These are phyloP conservation scores for Schizochytrium sp. DNA, from an alignment of 108 stramenopile species.

Conservation along the genomic window DNA sequence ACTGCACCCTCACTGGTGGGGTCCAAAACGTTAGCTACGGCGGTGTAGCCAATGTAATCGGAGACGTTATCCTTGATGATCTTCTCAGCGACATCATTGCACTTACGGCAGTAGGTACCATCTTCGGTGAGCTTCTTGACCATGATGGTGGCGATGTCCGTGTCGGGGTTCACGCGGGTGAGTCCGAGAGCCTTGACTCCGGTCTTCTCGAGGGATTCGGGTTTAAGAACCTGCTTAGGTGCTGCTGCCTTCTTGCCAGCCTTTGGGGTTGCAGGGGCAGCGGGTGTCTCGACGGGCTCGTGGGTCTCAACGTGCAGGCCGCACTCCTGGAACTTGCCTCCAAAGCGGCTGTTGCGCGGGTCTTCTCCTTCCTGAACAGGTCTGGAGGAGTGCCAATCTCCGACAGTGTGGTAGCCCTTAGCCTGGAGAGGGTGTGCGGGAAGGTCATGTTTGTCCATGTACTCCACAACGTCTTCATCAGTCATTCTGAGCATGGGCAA, in stretches of 20 bases:
- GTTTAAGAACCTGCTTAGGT: not conserved
- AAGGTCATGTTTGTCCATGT: slow-evolving; percentile 44
- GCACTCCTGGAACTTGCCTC: slow-evolving; percentile 61
- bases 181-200: slow-evolving; percentile 51
- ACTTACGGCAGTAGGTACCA: slow-evolving; percentile 58
- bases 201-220: slow-evolving; percentile 54
- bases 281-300: not conserved
- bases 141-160: slow-evolving; percentile 58
- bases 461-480: slow-evolving; percentile 34
- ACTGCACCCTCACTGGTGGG: slow-evolving; percentile 21
- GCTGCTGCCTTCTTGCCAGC: not conserved
- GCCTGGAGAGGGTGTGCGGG: slow-evolving; percentile 48
- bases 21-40: slow-evolving; percentile 34
- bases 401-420: slow-evolving; percentile 56
- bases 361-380: slow-evolving; percentile 60
- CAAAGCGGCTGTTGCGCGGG: slow-evolving; percentile 52
- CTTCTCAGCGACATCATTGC: slow-evolving; percentile 56
- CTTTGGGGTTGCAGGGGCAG: not conserved
- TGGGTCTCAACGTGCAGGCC: slow-evolving; percentile 53
- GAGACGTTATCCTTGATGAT: slow-evolving; percentile 23
- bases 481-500: slow-evolving; percentile 59
- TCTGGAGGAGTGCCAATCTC: slow-evolving; percentile 58
- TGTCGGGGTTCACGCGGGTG: slow-evolving; percentile 41
- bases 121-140: slow-evolving; percentile 61
- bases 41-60: slow-evolving; percentile 42